Base-by-base conservation (phyloP, 202 grass and related monocot genomes). In the Dendrocalamus latiflorus region DNA sequence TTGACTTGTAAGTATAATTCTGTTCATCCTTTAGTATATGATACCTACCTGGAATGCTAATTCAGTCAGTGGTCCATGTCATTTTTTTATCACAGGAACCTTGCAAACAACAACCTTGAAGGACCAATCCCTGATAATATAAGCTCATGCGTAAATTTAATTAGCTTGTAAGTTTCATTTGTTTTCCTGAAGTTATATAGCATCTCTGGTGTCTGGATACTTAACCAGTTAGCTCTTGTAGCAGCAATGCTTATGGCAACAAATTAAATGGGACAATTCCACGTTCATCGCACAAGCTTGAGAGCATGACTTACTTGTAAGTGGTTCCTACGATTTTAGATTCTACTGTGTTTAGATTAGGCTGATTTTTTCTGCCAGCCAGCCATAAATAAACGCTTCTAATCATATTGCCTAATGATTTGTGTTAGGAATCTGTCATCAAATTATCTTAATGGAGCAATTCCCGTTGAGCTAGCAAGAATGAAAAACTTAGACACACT, bases 261-360 rank as follows among this genome's bases (percentile, higher is more conserved):
- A 93, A 91, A 30, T 89, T 98, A 65, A 91, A 93, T 89, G 92
- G 95, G 38, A 93, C 85, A 8, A 90, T 98, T 77, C 95, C 95
- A 34, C 77, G 47, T 44, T 93, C 87, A 53, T 93, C 90, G 66
- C 87, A 83, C n/a, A 95, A 91, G 16, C 95, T 98, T 2, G 85
- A 93, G 58, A 98, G 92, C 71, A 89, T 98, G 83, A 98, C 95
- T 28, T 90, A 90, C 72, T 56, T 95, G 95, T 98, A 88, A 87
- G 90, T 76, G 18, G 17, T 39, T 37, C 18, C 22, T 86, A 55
- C 0, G 49, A 56, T 42, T 59, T 37, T 28, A 42, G 9, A 54
- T 81, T 68, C 44, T 76, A 60, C 44, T 75, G 34, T 39, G 33
- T 68, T 76, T 57, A 37, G 42, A 83, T 18, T 41, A 72, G 68